Conservation (phyloP, 306 rosid genomes). For the Medicago truncatula region DNA sequence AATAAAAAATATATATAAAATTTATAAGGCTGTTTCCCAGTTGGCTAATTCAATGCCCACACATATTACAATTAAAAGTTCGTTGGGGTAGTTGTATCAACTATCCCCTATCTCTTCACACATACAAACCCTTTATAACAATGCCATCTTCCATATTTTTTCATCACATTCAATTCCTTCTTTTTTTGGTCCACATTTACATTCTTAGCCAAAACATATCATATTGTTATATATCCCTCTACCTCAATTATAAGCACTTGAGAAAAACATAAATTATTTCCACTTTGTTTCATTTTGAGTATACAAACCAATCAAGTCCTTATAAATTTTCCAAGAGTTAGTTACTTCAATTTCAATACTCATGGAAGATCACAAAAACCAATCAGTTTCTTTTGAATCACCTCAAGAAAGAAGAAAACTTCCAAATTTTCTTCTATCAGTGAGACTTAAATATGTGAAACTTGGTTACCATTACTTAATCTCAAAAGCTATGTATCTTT, state of each 20-base stretch:
- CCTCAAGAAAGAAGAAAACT: slow-evolving; percentile 42
- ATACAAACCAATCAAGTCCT: too few relatives aligned
- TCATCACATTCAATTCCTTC: slow-evolving; percentile 17
- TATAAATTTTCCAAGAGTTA: too few relatives aligned
- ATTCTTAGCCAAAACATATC: slow-evolving; percentile 1
- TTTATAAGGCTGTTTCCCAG: slow-evolving; percentile 20
- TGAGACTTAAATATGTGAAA: slow-evolving; percentile 79
- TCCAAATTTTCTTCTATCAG: slow-evolving; percentile 75
- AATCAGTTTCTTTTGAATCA: slow-evolving; percentile 37
- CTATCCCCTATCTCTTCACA: slow-evolving; percentile 41
- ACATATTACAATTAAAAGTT: slow-evolving; percentile 67
- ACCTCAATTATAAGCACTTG: background rate
- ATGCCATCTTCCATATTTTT: slow-evolving; percentile 38
- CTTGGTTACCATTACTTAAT: slow-evolving; percentile 89
- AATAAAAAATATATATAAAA: background rate
- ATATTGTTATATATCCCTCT: background rate
- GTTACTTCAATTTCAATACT: background rate
- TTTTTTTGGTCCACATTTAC: slow-evolving; percentile 12
- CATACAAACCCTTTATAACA: slow-evolving; percentile 41
- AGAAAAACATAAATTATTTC: background rate
- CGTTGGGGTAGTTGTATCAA: slow-evolving; percentile 96
- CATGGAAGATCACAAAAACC: slow-evolving; percentile 42
- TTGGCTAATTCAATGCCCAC: slow-evolving; percentile 51
- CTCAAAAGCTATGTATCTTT: slow-evolving; percentile 83
- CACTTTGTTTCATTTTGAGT: background rate